Conservation (phyloP, 2,329 filamentous ascomycete species). For the Metarhizium humberi region DNA sequence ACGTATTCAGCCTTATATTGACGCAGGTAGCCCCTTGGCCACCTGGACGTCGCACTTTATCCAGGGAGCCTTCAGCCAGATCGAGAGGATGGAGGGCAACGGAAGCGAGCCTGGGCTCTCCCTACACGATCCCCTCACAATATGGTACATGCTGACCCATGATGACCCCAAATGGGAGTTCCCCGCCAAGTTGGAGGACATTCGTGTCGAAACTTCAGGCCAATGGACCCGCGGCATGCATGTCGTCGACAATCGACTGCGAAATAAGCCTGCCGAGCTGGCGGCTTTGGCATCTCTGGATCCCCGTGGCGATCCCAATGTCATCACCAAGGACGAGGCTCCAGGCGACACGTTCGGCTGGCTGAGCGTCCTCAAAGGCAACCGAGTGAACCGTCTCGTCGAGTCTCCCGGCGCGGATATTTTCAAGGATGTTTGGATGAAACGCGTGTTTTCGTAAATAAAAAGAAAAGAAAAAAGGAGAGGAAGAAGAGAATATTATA, state of each 20-base stretch:
- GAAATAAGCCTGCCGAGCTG: constrained; percentile 41
- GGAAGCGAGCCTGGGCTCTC: constrained; percentile 50
- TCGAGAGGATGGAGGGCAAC: constrained; percentile 52
- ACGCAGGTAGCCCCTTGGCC: constrained; percentile 61
- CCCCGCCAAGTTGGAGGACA: constrained; percentile 59
- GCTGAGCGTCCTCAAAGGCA: constrained; percentile 66
- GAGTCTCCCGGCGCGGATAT: constrained; percentile 55
- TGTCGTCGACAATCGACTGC: constrained; percentile 63
- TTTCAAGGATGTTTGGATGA: constrained; percentile 58
- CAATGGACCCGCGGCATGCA: constrained; percentile 96
- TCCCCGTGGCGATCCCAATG: constrained; percentile 28
- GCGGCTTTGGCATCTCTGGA: constrained; percentile 30
- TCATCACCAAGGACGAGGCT: constrained; percentile 37
- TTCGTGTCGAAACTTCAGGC: constrained; percentile 79
- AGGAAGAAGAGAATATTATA: neutral
- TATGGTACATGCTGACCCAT: constrained; percentile 67
- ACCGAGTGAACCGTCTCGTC: constrained; percentile 69
- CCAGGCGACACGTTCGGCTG: constrained; percentile 67
- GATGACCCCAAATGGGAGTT: constrained; percentile 49
- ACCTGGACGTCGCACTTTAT: constrained; percentile 67
- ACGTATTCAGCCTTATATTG: constrained; percentile 44
- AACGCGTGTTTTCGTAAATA: constrained; percentile 48
- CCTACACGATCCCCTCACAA: constrained; percentile 68
- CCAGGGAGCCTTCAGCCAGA: constrained; percentile 58
- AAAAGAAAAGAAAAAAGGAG: neutral